A percentile compares a stretch with the other conserved stretches of the same genome.
Evolutionary conservation across 2,329 filamentous ascomycete species (phyloP).

Genomic region (Colletotrichum neosansevieriae): DNA sequence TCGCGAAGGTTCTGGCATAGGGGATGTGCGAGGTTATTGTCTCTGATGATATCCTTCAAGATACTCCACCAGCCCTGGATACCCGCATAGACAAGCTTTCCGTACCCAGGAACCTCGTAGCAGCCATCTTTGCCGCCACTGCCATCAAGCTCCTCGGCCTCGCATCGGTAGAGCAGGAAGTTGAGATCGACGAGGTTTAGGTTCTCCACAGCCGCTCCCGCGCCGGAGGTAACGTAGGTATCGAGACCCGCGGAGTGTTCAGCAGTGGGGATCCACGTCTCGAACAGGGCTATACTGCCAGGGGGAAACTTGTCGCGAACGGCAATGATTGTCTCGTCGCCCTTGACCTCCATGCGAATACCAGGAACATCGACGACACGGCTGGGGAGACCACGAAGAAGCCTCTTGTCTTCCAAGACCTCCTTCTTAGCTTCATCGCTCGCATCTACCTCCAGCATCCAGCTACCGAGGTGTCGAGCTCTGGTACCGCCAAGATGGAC

Average conservation of each 20-base stretch:
- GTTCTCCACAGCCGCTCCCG: constrained; percentile 80
- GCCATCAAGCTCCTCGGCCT: constrained; percentile 85
- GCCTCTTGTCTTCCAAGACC: constrained; percentile 75
- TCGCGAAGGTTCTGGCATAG: constrained; percentile 93
- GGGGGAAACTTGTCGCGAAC: constrained; percentile 89
- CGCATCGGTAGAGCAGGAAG: constrained; percentile 89
- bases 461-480: constrained; percentile 87
- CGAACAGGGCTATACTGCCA: constrained; percentile 93
- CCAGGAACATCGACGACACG: constrained; percentile 80
- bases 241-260: constrained; percentile 88
- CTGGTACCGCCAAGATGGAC: constrained; percentile 87
- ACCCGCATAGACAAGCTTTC: constrained; percentile 90
- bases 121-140: constrained; percentile 86
- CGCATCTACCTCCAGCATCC: constrained; percentile 91
- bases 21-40: constrained; percentile 93
- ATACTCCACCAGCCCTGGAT: constrained; percentile 99
- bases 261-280: constrained; percentile 92
- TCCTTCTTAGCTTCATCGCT: constrained; percentile 75
- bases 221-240: constrained; percentile 86
- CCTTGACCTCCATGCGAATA: constrained; percentile 78
- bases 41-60: constrained; percentile 82
- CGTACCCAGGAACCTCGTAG: constrained; percentile 87
- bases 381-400: constrained; percentile 86
- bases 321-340: constrained; percentile 81
- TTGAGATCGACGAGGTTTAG: constrained; percentile 88